Percentiles rank a stretch among this genome's conserved stretches.
phyloP scores from a whole-genome alignment of 768 basidiomycete genomes.

The Hygrocybe coccinea region DNA sequence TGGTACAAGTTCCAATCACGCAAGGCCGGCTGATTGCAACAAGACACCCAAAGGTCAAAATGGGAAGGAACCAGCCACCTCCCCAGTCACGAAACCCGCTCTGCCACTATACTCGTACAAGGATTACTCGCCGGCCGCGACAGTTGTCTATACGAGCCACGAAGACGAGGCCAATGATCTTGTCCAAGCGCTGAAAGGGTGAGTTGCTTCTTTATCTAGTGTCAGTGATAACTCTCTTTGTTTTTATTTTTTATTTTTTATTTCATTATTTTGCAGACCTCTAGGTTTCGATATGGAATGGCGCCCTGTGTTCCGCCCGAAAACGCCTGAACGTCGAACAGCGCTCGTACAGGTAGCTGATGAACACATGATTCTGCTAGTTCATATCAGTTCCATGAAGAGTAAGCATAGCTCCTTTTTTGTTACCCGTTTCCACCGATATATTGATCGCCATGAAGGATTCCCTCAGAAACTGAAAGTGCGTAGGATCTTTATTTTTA shows the following conservation, averaged over 20 bases:
- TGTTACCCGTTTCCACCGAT: neutral
- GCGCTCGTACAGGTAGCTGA: constrained; percentile 34
- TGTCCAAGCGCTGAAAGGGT: constrained; percentile 25
- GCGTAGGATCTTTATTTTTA: neutral
- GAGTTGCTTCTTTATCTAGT: too few species aligned
- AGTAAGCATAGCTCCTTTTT: constrained; percentile 22
- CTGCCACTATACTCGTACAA: constrained; percentile 29
- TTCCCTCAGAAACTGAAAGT: constrained; percentile 31
- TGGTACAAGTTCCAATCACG: neutral
- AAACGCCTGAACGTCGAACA: constrained; percentile 16
- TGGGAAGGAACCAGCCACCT: neutral
- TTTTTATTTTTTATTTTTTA: too few species aligned
- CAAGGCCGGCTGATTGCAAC: neutral
- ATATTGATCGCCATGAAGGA: constrained; percentile 14
- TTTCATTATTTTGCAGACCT: constrained; percentile 17
- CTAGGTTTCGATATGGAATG: constrained; percentile 34
- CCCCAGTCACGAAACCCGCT: neutral
- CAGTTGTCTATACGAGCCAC: constrained; percentile 26
- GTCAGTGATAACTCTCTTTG: too few species aligned
- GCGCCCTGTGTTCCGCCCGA: constrained; percentile 20
- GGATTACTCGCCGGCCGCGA: constrained; percentile 24
- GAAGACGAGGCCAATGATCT: constrained; percentile 31
- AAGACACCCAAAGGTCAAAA: neutral
- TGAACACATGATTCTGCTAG: constrained; percentile 26
- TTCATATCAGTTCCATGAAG: constrained; percentile 28